Evolutionary conservation across 2,329 filamentous ascomycete species (phyloP), one percentile per base, ranked within the genome.

Genomic region (Fusarium buharicum): DNA sequence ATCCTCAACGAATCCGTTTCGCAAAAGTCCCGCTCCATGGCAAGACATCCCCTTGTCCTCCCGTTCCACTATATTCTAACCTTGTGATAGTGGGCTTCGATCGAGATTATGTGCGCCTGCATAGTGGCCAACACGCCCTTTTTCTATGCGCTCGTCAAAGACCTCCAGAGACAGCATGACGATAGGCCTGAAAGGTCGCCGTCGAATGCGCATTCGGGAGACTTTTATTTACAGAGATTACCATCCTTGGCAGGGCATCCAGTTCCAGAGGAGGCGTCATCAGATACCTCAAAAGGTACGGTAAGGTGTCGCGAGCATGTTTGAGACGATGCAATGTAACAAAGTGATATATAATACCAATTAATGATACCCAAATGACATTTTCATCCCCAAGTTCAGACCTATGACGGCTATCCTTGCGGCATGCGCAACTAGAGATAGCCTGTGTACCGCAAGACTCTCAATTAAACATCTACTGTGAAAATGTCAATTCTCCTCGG

Each of bases 31-130:
- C 70, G 72, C 27, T 74, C 72, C 17, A 67, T 72, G 67, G 71
- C 73, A 34, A 47, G 10, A 50, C 11, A 12, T 5, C 30, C 10
- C 11, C 9, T 7, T 2, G 20, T 17, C 7, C 8, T 18, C 8
- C 3, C 3, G 1, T 16, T 16, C 16, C 6, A 2, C 3, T 11
- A 6, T 14, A 36, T 12, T 4, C 40, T 63, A 7, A 63, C 12
- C 24, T 39, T 11, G 0, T 16, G 3, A 17, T 8, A 74, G 72
- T 74, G 72, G 72, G 72, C 72, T 24, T 71, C 72, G 4, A 66
- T 74, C 36, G 72, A 74, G 56, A 74, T 74, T 6, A 59, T 74
- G 1, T 73, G 72, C 59, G 71, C 70, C 3, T 74, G 72, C 34
- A 52, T 74, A 18, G 72, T 74, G 12, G 67, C 72, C 24, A 74